Evolutionary conservation across 805 yeast genomes (phyloP).

Genomic region (Metschnikowia continentalis): DNA sequence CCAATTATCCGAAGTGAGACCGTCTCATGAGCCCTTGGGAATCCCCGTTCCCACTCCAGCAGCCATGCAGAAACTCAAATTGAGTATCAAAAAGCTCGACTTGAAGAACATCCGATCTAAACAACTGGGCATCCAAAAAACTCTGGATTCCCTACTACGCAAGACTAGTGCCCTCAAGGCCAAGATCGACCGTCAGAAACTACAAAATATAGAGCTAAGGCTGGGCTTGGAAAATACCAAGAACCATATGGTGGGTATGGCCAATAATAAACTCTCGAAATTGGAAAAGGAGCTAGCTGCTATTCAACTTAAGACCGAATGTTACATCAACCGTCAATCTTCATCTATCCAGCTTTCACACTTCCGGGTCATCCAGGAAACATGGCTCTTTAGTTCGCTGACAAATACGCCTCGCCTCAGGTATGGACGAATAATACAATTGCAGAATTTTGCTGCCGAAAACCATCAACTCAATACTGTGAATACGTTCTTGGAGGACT

Average conservation of each 20-base stretch:
- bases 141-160: not conserved
- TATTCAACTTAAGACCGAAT: conserved; percentile 11
- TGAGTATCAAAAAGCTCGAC: conserved; percentile 31
- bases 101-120: conserved; percentile 13
- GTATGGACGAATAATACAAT: not conserved
- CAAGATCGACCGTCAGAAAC: conserved; percentile 1
- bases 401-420: not conserved
- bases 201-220: not conserved
- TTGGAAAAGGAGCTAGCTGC: conserved; percentile 5
- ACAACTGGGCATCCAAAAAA: conserved; percentile 12
- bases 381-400: conserved; percentile 7
- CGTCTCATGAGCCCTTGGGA: not conserved
- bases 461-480: conserved; percentile 20
- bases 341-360: conserved; percentile 20
- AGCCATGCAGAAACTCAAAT: conserved; percentile 22
- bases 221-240: not conserved
- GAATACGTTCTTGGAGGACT: conserved; percentile 23
- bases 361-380: conserved; percentile 25
- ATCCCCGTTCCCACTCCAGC: conserved; percentile 5
- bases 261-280: conserved; percentile 6
- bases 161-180: conserved; percentile 1
- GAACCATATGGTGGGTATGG: conserved; percentile 1
- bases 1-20: not conserved
- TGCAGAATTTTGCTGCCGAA: not conserved
- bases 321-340: conserved; percentile 25